phyloP scores from a whole-genome alignment of 1,139 yeast species.

The Hansenula sp. region DNA sequence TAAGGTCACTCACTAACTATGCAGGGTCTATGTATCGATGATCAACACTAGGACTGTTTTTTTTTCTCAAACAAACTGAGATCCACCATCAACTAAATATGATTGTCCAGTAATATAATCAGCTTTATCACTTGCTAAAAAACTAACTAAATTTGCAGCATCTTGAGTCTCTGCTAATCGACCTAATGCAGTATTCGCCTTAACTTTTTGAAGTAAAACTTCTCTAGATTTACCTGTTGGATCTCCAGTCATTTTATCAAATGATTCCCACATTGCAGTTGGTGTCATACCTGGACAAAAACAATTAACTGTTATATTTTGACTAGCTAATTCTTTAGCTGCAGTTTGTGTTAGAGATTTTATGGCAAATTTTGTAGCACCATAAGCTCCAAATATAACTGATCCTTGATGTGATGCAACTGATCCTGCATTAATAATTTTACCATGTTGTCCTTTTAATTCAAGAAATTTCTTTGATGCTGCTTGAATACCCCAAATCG shows the following conservation, averaged over 20 bases:
- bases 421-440: slow-evolving; percentile 27
- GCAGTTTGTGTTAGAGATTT: slow-evolving; percentile 27
- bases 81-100: slow-evolving; percentile 39
- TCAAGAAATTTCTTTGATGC: slow-evolving; percentile 25
- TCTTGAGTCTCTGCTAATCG: slow-evolving; percentile 23
- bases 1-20: too few species aligned
- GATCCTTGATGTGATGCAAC: slow-evolving; percentile 22
- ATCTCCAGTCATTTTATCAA: slow-evolving; percentile 20
- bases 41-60: background rate
- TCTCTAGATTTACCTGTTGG: slow-evolving; percentile 18
- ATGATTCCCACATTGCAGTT: slow-evolving; percentile 26
- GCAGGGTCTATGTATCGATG: too few species aligned
- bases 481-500: slow-evolving; percentile 28
- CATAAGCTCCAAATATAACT: slow-evolving; percentile 21
- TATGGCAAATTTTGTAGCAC: slow-evolving; percentile 27
- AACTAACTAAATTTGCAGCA: slow-evolving; percentile 24
- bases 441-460: slow-evolving; percentile 22
- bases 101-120: slow-evolving; percentile 41
- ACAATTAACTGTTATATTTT: slow-evolving; percentile 24
- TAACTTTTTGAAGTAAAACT: slow-evolving; percentile 15
- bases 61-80: slow-evolving; percentile 11
- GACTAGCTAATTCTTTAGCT: slow-evolving; percentile 24
- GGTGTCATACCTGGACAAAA: slow-evolving; percentile 27
- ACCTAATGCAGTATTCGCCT: slow-evolving; percentile 20
- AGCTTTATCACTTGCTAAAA: slow-evolving; percentile 35